These are phyloP conservation scores for Pichia sp. DNA, from an alignment of 1,139 yeast genomes.

Conservation along the genomic window DNA sequence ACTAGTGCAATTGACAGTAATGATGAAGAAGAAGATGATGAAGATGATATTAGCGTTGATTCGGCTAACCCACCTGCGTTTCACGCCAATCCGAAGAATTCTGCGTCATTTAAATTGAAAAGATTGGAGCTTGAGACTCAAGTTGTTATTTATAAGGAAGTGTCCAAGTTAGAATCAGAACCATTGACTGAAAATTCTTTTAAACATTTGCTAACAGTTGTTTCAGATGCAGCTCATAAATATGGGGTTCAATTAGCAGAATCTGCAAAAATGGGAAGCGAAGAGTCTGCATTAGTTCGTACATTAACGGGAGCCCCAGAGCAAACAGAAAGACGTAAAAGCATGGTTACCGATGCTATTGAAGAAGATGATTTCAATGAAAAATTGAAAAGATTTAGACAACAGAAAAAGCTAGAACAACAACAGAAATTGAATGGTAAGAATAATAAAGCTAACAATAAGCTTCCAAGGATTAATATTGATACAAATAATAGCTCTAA, in stretches of 20 bases:
- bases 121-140: conserved; percentile 22
- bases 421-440: conserved; percentile 1
- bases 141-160: conserved; percentile 21
- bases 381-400: conserved; percentile 11
- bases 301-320: conserved; percentile 32
- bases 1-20: not conserved
- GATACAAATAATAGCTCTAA: not conserved
- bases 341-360: conserved; percentile 14
- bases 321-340: conserved; percentile 12
- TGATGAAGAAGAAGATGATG: not conserved
- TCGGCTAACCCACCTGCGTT: conserved; percentile 16
- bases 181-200: conserved; percentile 25
- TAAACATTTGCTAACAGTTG: conserved; percentile 25
- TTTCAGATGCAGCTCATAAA: conserved; percentile 28
- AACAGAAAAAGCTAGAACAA: conserved; percentile 8
- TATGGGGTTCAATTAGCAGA: conserved; percentile 31
- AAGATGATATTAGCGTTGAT: conserved; percentile 16
- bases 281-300: conserved; percentile 29
- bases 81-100: conserved; percentile 5
- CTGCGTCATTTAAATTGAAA: conserved; percentile 19
- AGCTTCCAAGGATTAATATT: conserved; percentile 12
- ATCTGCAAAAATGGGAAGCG: conserved; percentile 28
- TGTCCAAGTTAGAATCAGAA: conserved; percentile 19
- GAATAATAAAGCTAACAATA: not conserved
- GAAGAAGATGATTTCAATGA: conserved; percentile 12